Evolutionary conservation across 768 basidiomycete genomes (phyloP).

Genomic region (Russula emetica): DNA sequence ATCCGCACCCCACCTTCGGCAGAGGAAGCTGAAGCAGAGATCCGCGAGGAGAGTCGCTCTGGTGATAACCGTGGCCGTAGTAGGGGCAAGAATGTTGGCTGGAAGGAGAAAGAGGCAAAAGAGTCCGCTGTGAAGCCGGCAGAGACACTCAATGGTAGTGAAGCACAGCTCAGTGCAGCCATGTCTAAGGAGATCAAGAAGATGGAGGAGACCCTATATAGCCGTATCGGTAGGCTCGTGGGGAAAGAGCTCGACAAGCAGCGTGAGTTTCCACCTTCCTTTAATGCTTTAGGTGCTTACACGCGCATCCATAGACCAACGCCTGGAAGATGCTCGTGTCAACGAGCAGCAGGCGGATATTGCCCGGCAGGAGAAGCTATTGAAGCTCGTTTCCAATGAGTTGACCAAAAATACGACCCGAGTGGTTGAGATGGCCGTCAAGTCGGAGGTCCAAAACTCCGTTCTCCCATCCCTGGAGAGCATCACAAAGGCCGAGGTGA

Average conservation of each 20-base stretch:
- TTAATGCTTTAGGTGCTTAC: constrained; percentile 17
- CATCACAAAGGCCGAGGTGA: constrained; percentile 79
- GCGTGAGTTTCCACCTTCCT: constrained; percentile 46
- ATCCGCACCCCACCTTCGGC: constrained; percentile 61
- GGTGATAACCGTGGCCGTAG: constrained; percentile 50
- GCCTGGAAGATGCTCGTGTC: constrained; percentile 74
- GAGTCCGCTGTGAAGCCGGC: constrained; percentile 42
- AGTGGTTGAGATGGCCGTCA: constrained; percentile 86
- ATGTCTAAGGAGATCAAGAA: constrained; percentile 75
- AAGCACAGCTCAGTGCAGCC: constrained; percentile 52
- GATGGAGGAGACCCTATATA: constrained; percentile 76
- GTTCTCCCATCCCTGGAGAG: constrained; percentile 78
- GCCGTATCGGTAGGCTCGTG: constrained; percentile 71
- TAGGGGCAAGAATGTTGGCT: constrained; percentile 56
- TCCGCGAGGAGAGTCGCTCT: constrained; percentile 53
- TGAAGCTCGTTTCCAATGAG: constrained; percentile 84
- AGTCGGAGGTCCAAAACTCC: constrained; percentile 76
- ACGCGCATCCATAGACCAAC: constrained; percentile 55
- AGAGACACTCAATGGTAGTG: constrained; percentile 35
- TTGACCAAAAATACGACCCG: constrained; percentile 83
- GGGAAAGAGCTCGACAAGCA: constrained; percentile 88
- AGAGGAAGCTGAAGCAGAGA: constrained; percentile 69
- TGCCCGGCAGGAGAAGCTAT: constrained; percentile 79
- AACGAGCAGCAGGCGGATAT: constrained; percentile 80
- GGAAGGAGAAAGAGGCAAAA: constrained; percentile 53